Percentiles rank a stretch among this genome's conserved stretches.
Evolutionary conservation across 148 eudicot species (phyloP).

Genomic region (Amaranthus palmeri): DNA sequence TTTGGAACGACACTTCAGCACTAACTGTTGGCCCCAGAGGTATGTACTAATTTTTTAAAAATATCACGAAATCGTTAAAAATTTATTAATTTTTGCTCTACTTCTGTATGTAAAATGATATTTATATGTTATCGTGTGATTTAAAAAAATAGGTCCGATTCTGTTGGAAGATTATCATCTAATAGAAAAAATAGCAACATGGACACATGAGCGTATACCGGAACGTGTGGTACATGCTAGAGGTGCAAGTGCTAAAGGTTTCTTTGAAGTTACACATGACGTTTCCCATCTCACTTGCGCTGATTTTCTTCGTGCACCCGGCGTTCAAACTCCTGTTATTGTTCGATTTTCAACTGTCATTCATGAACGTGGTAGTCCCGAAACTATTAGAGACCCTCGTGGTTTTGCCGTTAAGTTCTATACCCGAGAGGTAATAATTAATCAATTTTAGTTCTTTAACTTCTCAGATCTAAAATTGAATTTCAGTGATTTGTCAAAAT

Average conservation of each 20-base stretch:
- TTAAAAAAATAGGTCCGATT: slow-evolving; percentile 45
- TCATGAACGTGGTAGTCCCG: slow-evolving; percentile 97
- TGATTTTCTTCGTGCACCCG: slow-evolving; percentile 89
- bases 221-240: slow-evolving; percentile 84
- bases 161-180: slow-evolving; percentile 77
- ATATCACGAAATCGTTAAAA: too few species aligned
- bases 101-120: too few species aligned
- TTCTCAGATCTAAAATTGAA: too few species aligned
- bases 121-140: too few species aligned
- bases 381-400: slow-evolving; percentile 87
- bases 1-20: slow-evolving; percentile 66
- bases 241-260: slow-evolving; percentile 78
- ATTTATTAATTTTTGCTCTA: too few species aligned
- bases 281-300: slow-evolving; percentile 79
- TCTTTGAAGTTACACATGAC: slow-evolving; percentile 89
- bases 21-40: slow-evolving; percentile 75
- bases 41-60: slow-evolving; percentile 8
- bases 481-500: too few species aligned
- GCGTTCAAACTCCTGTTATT: slow-evolving; percentile 92
- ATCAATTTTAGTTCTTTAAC: background rate
- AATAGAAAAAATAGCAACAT: slow-evolving; percentile 69
- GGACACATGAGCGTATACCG: slow-evolving; percentile 66
- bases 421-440: slow-evolving; percentile 72
- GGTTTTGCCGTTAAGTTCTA: slow-evolving; percentile 94
- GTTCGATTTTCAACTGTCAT: slow-evolving; percentile 94